phyloP scores from a whole-genome alignment of 345 rosid species.

The Carallia brachiata region DNA sequence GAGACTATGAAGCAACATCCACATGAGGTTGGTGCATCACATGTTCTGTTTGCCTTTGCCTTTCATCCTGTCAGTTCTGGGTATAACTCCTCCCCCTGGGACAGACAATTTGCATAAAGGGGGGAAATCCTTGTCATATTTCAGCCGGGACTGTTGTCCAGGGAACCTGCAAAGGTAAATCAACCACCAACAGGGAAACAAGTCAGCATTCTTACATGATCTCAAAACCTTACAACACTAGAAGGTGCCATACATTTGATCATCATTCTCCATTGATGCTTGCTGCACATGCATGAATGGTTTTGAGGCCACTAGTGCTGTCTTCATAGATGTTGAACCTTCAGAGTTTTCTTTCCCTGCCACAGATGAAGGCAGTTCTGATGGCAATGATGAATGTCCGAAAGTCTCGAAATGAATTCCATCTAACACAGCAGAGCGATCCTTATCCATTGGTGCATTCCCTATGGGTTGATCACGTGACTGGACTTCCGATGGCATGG shows the following conservation, averaged over 20 bases:
- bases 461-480: conserved; percentile 15
- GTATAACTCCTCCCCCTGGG: too few relatives aligned
- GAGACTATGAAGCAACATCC: too few relatives aligned
- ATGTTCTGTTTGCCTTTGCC: too few relatives aligned
- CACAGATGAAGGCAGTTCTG: conserved; percentile 16
- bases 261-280: not conserved
- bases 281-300: too few relatives aligned
- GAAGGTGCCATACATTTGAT: conserved; percentile 25
- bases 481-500: conserved; percentile 19
- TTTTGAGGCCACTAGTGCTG: conserved; percentile 3
- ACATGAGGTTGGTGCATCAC: too few relatives aligned
- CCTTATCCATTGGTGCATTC: conserved; percentile 6
- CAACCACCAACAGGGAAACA: too few relatives aligned
- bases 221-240: too few relatives aligned
- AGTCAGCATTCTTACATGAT: not conserved
- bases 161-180: conserved; percentile 23
- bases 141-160: conserved; percentile 21
- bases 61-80: too few relatives aligned
- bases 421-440: not conserved
- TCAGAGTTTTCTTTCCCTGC: conserved; percentile 15
- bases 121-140: conserved; percentile 33
- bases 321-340: conserved; percentile 25
- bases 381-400: conserved; percentile 5
- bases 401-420: conserved; percentile 26
- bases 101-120: conserved; percentile 5